Conservation (phyloP, 345 rosid species). For the Atalantia buxifolia region DNA sequence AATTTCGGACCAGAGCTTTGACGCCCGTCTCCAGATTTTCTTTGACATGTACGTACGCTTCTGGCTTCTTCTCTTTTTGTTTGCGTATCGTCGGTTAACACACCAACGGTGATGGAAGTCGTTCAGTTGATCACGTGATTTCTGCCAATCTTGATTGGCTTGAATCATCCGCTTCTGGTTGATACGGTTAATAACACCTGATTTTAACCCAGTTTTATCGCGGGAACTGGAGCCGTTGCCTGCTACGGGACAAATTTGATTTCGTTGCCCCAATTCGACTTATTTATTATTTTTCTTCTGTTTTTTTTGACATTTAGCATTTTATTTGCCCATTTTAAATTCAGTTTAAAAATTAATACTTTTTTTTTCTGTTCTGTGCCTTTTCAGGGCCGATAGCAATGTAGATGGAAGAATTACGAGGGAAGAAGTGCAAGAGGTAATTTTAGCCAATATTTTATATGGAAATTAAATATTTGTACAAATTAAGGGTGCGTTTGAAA, state of each 20-base stretch:
- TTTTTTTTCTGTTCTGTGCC: not conserved
- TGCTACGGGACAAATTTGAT: not conserved
- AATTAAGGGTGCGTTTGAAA: too few species aligned
- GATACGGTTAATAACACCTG: not conserved
- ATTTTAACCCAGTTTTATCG: not conserved
- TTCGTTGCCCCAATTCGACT: not conserved
- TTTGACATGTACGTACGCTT: conserved; percentile 67
- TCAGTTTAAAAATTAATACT: not conserved
- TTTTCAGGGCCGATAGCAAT: conserved; percentile 84
- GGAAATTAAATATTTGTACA: too few species aligned
- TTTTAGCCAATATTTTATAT: not conserved
- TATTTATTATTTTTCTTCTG: not conserved
- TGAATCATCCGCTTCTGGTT: not conserved
- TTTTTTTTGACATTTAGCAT: not conserved
- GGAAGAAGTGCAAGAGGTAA: conserved; percentile 85
- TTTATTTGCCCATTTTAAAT: not conserved
- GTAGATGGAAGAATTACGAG: conserved; percentile 86
- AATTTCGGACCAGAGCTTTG: conserved; percentile 88
- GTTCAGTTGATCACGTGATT: not conserved
- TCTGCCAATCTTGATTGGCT: not conserved
- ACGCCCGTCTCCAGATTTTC: conserved; percentile 95
- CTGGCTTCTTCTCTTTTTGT: not conserved
- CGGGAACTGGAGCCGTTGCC: not conserved
- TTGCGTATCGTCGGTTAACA: not conserved
- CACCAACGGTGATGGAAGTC: not conserved